Conservation (phyloP, 495 filamentous ascomycete species). For the Geoglossum glabrum region DNA sequence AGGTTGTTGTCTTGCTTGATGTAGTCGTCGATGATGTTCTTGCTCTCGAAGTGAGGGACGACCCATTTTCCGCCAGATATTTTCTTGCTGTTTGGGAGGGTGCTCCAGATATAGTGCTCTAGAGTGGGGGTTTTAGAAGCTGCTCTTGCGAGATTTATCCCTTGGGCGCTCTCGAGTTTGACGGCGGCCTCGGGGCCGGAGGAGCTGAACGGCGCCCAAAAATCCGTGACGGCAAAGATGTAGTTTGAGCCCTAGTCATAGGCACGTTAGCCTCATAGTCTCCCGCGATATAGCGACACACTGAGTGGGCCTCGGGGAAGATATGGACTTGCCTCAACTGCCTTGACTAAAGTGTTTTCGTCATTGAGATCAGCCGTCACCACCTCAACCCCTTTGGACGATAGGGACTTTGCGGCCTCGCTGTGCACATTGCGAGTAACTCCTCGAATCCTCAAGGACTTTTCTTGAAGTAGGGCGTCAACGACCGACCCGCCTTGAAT, state of each 20-base stretch:
- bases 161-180: constrained; percentile 17
- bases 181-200: background rate
- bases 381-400: constrained; percentile 19
- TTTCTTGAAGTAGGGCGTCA: constrained; percentile 13
- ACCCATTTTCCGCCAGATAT: background rate
- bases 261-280: background rate
- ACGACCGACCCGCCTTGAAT: constrained; percentile 26
- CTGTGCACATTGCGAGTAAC: constrained; percentile 24
- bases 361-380: constrained; percentile 5
- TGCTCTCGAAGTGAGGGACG: constrained; percentile 23
- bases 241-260: background rate
- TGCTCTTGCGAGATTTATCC: constrained; percentile 23
- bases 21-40: constrained; percentile 19
- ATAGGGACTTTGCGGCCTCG: constrained; percentile 16
- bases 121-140: constrained; percentile 19
- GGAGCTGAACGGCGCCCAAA: background rate
- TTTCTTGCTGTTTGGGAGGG: constrained; percentile 17
- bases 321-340: background rate
- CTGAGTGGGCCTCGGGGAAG: background rate
- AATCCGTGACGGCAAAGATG: constrained; percentile 12
- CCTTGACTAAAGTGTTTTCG: background rate
- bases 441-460: constrained; percentile 20
- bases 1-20: constrained; percentile 17
- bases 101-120: constrained; percentile 28
- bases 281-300: background rate